These are phyloP conservation scores for Oryza nivara DNA, from an alignment of 176 grass and related monocot species.

Conservation along the genomic window DNA sequence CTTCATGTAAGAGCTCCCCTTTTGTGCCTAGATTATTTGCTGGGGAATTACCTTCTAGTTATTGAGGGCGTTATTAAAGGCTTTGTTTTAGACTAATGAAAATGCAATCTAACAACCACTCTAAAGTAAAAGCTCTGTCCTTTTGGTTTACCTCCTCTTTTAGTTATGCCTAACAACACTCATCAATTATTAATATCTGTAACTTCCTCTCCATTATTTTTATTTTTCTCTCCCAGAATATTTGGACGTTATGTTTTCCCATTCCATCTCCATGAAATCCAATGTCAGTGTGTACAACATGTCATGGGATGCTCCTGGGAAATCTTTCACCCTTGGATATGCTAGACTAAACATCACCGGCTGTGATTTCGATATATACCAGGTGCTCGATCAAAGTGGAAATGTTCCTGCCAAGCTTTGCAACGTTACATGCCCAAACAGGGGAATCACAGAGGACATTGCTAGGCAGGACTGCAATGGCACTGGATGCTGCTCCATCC, in stretches of 20 bases:
- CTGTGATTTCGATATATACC: slow-evolving; percentile 13
- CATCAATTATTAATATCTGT: too few species aligned
- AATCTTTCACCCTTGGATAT: background rate
- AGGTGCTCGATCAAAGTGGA: background rate
- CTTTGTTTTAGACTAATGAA: too few species aligned
- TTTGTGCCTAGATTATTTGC: too few species aligned
- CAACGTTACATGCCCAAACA: background rate
- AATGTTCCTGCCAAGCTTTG: background rate
- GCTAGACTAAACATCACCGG: background rate
- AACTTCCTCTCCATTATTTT: too few species aligned
- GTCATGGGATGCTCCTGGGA: background rate
- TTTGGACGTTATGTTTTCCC: background rate
- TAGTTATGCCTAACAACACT: too few species aligned
- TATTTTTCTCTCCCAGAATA: too few species aligned
- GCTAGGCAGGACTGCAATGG: slow-evolving; percentile 23
- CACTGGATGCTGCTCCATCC: background rate
- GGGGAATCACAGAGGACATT: background rate
- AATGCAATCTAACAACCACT: too few species aligned
- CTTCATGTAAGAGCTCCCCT: too few species aligned
- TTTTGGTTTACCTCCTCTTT: too few species aligned
- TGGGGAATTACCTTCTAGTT: too few species aligned
- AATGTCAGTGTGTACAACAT: background rate
- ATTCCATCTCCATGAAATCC: background rate
- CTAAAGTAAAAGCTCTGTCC: too few species aligned
- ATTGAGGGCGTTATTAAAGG: too few species aligned